These are phyloP conservation scores for Mucor velutinosus DNA, from an alignment of 371 early-diverging fungal genomes.

Conservation along the genomic window DNA sequence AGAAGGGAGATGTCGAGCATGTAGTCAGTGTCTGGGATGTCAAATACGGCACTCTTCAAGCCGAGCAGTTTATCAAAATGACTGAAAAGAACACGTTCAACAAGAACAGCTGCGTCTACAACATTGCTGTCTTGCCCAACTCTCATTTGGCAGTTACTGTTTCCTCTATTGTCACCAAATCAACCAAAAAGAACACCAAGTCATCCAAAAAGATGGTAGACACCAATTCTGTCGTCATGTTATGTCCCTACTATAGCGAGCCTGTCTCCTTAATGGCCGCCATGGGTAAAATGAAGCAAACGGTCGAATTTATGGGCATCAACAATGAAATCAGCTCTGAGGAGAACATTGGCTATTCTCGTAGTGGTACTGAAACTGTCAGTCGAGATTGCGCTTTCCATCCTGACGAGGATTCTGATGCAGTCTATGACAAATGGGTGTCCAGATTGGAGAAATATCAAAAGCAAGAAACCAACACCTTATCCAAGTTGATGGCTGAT, in stretches of 20 bases:
- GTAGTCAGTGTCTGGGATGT: constrained; percentile 74
- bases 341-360: constrained; percentile 31
- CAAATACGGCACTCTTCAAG: constrained; percentile 70
- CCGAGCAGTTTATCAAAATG: constrained; percentile 40
- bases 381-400: constrained; percentile 9
- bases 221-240: constrained; percentile 52
- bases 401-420: constrained; percentile 12
- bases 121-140: constrained; percentile 41
- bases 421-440: constrained; percentile 34
- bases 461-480: constrained; percentile 20
- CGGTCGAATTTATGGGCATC: constrained; percentile 52
- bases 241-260: constrained; percentile 66
- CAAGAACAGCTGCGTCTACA: constrained; percentile 34
- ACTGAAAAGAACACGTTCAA: constrained; percentile 23
- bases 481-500: constrained; percentile 22
- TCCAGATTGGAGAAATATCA: constrained; percentile 28
- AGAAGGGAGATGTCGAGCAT: constrained; percentile 50
- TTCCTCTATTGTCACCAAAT: constrained; percentile 28
- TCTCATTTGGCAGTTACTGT: constrained; percentile 46
- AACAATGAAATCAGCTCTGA: constrained; percentile 21
- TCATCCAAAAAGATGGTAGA: constrained; percentile 40
- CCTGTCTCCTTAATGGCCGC: constrained; percentile 71
- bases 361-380: constrained; percentile 39
- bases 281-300: constrained; percentile 62
- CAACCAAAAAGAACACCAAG: constrained; percentile 23